Base-by-base conservation (phyloP, 2,329 filamentous ascomycete species). In the Aspergillus bombycis region DNA sequence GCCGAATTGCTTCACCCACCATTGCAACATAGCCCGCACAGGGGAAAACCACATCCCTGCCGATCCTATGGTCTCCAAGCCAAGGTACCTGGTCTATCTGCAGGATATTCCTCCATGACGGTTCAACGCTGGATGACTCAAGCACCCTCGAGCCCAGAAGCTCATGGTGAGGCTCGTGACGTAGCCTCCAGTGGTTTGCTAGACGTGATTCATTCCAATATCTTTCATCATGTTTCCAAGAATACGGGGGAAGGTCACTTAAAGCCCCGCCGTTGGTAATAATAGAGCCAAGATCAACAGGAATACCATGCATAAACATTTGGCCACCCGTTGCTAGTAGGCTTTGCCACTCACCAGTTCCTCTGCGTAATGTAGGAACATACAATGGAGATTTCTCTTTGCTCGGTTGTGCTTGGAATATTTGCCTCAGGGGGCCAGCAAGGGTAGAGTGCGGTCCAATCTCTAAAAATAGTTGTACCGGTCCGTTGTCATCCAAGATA, bases 31-130 rank as follows among this genome's bases (percentile, higher is more conserved):
- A 75, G 0, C 65, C 71, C 0, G 71, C 72, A 8, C 62, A 65
- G 1, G 72, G 72, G 41, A 73, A 75, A 6, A 72, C 61, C 14
- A 70, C 60, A 2, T 69, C 58, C 0, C 52, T 64, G 26, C 66
- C 58, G 12, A 76, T 61, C 3, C 67, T 56, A 62, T 78, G 76
- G 28, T 77, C 74, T 1, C 53, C 46, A 11, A 78, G 59, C 76
- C 76, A 78, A 0, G 74, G 65, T 0, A 71, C 65, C 43, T 75
- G 67, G 1, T 65, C 60, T 0, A 73, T 45, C 0, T 68, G 62
- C 1, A 78, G 57, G 9, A 70, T 28, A 38, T 77, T 74, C 3
- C 74, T 61, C 74, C 74, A 76, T 9, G 65, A 63, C 1, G 73
- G 71, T 14, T 70, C 68, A 12, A 70, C 38, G 0, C 64, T 57